Base-by-base conservation (phyloP, 73 alveolate species). In the Paramecium octaurelia region DNA sequence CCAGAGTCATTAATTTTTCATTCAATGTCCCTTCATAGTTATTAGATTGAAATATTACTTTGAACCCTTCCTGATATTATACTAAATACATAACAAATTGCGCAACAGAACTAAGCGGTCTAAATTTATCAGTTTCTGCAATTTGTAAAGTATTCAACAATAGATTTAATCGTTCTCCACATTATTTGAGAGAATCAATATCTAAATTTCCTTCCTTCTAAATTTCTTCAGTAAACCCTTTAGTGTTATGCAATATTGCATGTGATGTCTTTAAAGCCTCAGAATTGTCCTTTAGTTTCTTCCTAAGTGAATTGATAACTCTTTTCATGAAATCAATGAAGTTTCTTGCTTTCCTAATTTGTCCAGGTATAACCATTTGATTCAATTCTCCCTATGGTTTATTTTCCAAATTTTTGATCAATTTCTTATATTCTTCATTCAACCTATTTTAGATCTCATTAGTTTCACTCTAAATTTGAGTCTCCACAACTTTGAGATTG, bases 271-370 rank as follows among this genome's bases (percentile, higher is more conserved):
- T 95, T 35, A 93, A 92, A 23, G 93, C 96, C 54, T 87, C 86
- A 3, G 93, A 48, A 54, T 93, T 95, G 46, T 89, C 94, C 48
- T 89, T 70, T 7, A 96, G 77, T 86, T 94, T 94, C 6, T 91
- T 93, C 60, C 95, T 93, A n/a, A 96, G 46, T 50, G 88, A 90
- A 6, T 92, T 87, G 12, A 96, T 93, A 23, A 96, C 93, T 73
- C 96, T 92, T 86, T 96, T 96, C 88, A 94, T 64, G 58, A 96
- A 96, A 58, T 93, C 92, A 18, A 96, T 73, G 60, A 96, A 96
- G 34, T 95, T 97, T 85, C 95, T 95, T 1, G 98, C 98, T 64
- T 96, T 93, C 38, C 96, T 88, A 38, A 96, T 96, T n/a, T 92
- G 48, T n/a, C 96, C 96, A 23, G 98, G 97, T 23, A 96, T 94